These are phyloP conservation scores for Aurantiochytrium sp. DNA, from an alignment of 108 stramenopile genomes.

Conservation along the genomic window DNA sequence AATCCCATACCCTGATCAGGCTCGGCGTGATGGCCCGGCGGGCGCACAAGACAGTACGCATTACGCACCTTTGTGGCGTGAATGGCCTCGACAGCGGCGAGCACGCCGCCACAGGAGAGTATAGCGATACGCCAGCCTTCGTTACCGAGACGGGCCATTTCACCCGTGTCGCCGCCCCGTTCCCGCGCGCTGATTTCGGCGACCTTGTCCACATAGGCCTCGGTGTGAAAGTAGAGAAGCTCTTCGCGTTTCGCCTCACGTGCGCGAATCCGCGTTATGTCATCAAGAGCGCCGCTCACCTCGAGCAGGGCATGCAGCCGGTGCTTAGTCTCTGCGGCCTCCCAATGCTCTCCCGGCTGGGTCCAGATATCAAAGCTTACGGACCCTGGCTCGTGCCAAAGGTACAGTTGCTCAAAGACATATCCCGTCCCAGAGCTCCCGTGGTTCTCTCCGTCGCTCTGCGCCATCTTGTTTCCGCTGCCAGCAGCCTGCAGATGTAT, in stretches of 20 bases:
- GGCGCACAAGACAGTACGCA: conserved; percentile 87
- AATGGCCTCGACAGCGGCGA: conserved; percentile 42
- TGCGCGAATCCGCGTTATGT: not conserved
- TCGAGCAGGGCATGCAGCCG: conserved; percentile 11
- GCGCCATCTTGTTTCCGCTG: no score
- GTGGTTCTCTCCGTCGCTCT: not conserved
- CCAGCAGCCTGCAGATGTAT: no score
- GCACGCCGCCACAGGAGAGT: conserved; percentile 9
- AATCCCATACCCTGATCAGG: conserved; percentile 82
- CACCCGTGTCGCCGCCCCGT: conserved; percentile 20
- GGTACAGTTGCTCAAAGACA: conserved; percentile 26
- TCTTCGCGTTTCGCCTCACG: conserved; percentile 19
- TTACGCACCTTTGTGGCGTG: conserved; percentile 33
- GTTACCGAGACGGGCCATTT: conserved; percentile 12
- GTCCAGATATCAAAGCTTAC: not conserved
- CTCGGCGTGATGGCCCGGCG: conserved; percentile 93
- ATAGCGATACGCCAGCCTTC: conserved; percentile 22
- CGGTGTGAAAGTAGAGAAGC: conserved; percentile 3
- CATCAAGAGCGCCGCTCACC: not conserved
- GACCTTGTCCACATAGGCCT: conserved; percentile 3
- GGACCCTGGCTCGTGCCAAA: conserved; percentile 29
- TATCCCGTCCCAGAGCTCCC: not conserved
- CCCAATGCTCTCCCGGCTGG: conserved; percentile 25
- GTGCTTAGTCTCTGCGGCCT: conserved; percentile 19
- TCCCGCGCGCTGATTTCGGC: not conserved